These are phyloP conservation scores for Tricholoma hemisulphureum DNA, from an alignment of 768 basidiomycete species.

Conservation along the genomic window DNA sequence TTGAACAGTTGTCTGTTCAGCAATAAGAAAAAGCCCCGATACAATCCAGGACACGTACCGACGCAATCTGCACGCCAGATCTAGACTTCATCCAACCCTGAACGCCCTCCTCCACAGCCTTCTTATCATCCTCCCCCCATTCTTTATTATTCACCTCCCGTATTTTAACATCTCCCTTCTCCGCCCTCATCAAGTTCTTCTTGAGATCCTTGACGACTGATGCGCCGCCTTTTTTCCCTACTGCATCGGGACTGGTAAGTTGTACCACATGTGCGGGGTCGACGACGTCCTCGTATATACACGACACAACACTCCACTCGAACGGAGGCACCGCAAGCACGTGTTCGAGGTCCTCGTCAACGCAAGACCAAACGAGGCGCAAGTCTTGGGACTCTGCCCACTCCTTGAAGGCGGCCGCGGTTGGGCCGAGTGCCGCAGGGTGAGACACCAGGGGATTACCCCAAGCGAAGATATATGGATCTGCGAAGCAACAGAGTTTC, in stretches of 20 bases:
- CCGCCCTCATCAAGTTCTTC: constrained; percentile 59
- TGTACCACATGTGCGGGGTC: constrained; percentile 47
- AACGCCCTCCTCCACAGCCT: constrained; percentile 51
- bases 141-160: constrained; percentile 37
- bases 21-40: neutral
- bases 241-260: constrained; percentile 33
- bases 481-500: constrained; percentile 8
- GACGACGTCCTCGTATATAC: constrained; percentile 61
- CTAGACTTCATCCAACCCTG: constrained; percentile 52
- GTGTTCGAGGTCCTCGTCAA: constrained; percentile 50
- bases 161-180: constrained; percentile 52
- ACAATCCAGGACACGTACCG: constrained; percentile 24
- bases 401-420: constrained; percentile 43
- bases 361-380: constrained; percentile 59
- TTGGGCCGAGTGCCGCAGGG: constrained; percentile 31
- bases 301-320: constrained; percentile 59
- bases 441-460: constrained; percentile 59
- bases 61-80: constrained; percentile 58
- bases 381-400: constrained; percentile 44
- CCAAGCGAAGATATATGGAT: constrained; percentile 58
- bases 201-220: constrained; percentile 55
- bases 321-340: constrained; percentile 41
- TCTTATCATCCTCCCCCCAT: constrained; percentile 45
- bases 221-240: constrained; percentile 33
- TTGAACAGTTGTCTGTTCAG: constrained; percentile 38